Evolutionary conservation across 2,329 filamentous ascomycete genomes (phyloP), one percentile per base, ranked within the genome.

Genomic region (Colletotrichum sp.): DNA sequence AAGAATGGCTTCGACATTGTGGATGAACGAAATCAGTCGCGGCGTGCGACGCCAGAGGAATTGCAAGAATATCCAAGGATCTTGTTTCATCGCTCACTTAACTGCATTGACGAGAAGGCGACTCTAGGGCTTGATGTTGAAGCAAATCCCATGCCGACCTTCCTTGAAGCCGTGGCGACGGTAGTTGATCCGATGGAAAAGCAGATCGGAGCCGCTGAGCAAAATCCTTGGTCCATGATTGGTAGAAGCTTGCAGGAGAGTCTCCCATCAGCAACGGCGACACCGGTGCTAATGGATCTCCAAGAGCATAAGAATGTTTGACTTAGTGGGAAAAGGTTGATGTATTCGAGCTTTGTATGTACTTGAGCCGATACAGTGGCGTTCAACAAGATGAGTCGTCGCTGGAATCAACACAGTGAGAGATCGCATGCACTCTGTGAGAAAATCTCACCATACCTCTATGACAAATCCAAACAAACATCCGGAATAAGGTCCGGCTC

Each of bases 61-160:
- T 18, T 39, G 16, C 36, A 3, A 3, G 15, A 18, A 3, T 0
- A 39, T 39, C 36, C 1, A 0, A 0, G 36, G 15, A 39, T 39
- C 15, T 39, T 18, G 36, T 5, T 8, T 28, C 13, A 1, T 34
- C 28, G 30, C 28, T 72, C 69, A 8, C 44, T 6, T 9, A 28
- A 66, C 32, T 72, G 69, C 13, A 28, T 57, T 49, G 39, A 65
- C 8, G 69, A 67, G 60, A 65, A 65, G 69, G 69, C 69, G n/a
- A 0, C 69, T 10, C 28, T 59, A 1, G 60, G 69, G 10, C 60
- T 72, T 57, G 69, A 72, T 9, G 39, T 72, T 10, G 24, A 72
- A 1, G 60, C 5, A 8, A 64, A 59, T n/a, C 69, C 69, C 18
- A 64, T 64, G 34, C 30, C 55, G 49, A 21, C 16, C 4, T 63